Evolutionary conservation across 257 asterid genomes (phyloP), one percentile per base, ranked within the genome.

Genomic region (Buddleja alternifolia): DNA sequence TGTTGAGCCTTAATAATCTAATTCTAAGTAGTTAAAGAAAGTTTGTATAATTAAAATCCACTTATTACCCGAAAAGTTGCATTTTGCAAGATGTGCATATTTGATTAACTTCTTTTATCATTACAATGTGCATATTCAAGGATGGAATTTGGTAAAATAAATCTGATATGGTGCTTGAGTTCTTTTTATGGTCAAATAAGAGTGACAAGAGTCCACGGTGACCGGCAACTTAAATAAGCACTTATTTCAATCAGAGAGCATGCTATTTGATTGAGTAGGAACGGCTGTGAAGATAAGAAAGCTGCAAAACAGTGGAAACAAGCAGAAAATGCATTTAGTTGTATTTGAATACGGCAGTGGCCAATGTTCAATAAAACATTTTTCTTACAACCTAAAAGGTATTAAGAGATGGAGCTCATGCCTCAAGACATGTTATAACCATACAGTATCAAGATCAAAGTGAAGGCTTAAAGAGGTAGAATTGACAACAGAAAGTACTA

Each of bases 201-300:
- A n/a, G n/a, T n/a, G n/a, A n/a, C n/a, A n/a, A n/a, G n/a, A 37
- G 58, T 12, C 15, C 53, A n/a, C 39, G 75, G 47, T 39, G 57
- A 52, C 19, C 2, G 11, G n/a, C 8, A 7, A 19, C 23, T 67
- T 10, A 55, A 6, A 11, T 40, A 40, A 40, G 4, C 24, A 10
- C 20, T 11, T 36, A 34, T 8, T 47, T 47, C 9, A 47, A 5
- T 1, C 7, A 20, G 7, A 48, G 0, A 17, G 10, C 45, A 1
- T 40, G 40, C 65, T 19, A 41, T 40, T 62, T n/a, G 8, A 5
- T 24, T 56, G 57, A 8, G n/a, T 7, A 10, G 20, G 19, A 23
- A 17, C 11, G 53, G 17, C 57, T 4, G 29, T 16, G 45, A 4
- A 36, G n/a, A n/a, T 19, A 45, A 55, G 10, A 51, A 21, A 44